Evolutionary conservation across 2,329 filamentous ascomycete genomes (phyloP).

Genomic region (Alternaria arborescens): DNA sequence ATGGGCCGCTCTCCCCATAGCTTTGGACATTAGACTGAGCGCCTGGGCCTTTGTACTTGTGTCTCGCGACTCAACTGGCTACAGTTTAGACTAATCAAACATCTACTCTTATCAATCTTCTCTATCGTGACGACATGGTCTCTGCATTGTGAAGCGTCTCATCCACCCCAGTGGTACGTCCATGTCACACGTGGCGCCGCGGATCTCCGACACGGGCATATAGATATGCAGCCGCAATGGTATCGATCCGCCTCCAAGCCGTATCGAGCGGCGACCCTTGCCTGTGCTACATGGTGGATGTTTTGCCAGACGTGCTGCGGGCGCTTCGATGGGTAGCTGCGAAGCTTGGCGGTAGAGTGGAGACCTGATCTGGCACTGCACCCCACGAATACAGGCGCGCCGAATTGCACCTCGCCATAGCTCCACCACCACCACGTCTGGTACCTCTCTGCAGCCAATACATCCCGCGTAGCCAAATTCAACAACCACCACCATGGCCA

Average conservation of each 20-base stretch:
- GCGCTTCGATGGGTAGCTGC: conserved; percentile 28
- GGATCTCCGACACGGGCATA: conserved; percentile 31
- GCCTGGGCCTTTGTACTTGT: conserved; percentile 45
- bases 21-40: conserved; percentile 39
- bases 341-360: conserved; percentile 41
- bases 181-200: conserved; percentile 41
- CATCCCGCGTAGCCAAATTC: neutral
- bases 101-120: conserved; percentile 30
- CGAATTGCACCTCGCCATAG: conserved; percentile 32
- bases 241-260: conserved; percentile 39
- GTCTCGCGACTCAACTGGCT: conserved; percentile 42
- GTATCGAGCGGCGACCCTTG: conserved; percentile 45
- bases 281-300: conserved; percentile 41
- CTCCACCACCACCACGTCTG: conserved; percentile 26
- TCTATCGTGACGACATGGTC: conserved; percentile 3
- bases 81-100: conserved; percentile 51
- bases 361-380: conserved; percentile 31
- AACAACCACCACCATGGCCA: conserved; percentile 50
- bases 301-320: conserved; percentile 33
- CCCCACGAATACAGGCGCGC: conserved; percentile 34
- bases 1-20: conserved; percentile 31
- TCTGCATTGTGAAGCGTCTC: conserved; percentile 19
- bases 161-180: conserved; percentile 16
- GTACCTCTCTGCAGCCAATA: conserved; percentile 4
- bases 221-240: conserved; percentile 29